Evolutionary conservation across 2,329 filamentous ascomycete genomes (phyloP), one percentile per base, ranked within the genome.

Genomic region (Xylariaceae sp.): DNA sequence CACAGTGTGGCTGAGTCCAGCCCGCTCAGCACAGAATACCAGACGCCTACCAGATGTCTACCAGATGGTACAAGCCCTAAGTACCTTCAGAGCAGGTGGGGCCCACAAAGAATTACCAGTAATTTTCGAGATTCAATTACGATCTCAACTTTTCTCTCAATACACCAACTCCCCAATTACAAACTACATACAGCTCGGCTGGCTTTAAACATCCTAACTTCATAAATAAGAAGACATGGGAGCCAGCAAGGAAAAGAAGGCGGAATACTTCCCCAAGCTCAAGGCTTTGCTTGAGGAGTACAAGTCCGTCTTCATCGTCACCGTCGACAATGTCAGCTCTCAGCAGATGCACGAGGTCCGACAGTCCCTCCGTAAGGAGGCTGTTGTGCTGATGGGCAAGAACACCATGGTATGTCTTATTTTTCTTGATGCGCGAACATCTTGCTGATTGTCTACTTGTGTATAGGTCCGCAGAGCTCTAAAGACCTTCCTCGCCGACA

Each of bases 311-410:
- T 98, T 99, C 91, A 93, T 99, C 80, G 93, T 96, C 79, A 76
- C 87, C 76, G 89, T 94, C 77, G 91, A 98, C 92, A 99, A 98
- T 99, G 95, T 99, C 88, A 92, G 89, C 80, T 99, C 95, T 72
- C 95, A 99, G 88, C 96, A 99, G 89, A 99, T 99, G 96, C 95
- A 99, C 91, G 95, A 99, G 88, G 98, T 99, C 80, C 91, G 95
- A 79, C 82, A 89, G 75, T 82, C 91, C 74, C 90, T 99, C 79
- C 93, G 95, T 78, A 89, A 89, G 65, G 82, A 96, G 81, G 93
- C 87, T 81, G 90, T 98, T 72, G 93, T 99, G 73, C 86, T 99
- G 82, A 98, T 98, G 95, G 95, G 94, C 78, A 98, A 97, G 90
- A 99, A 99, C 89, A 99, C 95, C 81, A 99, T 99, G 95, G 94